A percentile compares a stretch with the other conserved stretches of the same genome.
phyloP scores from a whole-genome alignment of 2,329 filamentous ascomycete genomes.

The Apiospora saccharicola region DNA sequence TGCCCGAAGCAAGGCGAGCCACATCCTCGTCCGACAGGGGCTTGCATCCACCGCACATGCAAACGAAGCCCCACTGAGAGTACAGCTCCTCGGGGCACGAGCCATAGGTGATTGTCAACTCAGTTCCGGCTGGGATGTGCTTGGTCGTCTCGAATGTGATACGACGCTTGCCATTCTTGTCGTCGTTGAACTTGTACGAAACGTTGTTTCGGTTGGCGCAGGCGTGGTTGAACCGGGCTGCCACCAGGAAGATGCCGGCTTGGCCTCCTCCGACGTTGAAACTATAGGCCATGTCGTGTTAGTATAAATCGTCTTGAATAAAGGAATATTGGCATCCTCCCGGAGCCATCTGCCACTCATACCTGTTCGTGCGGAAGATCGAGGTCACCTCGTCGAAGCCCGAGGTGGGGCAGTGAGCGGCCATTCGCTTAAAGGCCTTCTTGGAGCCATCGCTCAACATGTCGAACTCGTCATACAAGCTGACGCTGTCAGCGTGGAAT shows the following conservation, averaged over 20 bases:
- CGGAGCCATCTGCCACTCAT: slow-evolving; percentile 31
- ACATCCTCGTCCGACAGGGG: slow-evolving; percentile 25
- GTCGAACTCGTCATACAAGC: slow-evolving; percentile 46
- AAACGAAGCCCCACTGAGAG: slow-evolving; percentile 59
- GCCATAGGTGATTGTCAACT: slow-evolving; percentile 61
- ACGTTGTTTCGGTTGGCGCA: slow-evolving; percentile 54
- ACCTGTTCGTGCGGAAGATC: slow-evolving; percentile 58
- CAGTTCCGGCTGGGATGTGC: slow-evolving; percentile 51
- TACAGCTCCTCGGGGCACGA: slow-evolving; percentile 44
- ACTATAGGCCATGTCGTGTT: neutral
- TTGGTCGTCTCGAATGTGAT: slow-evolving; percentile 52
- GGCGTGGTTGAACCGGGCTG: slow-evolving; percentile 66
- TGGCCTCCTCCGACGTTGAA: slow-evolving; percentile 34
- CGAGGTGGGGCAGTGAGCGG: slow-evolving; percentile 41
- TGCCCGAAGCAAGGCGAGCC: neutral
- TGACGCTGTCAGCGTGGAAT: slow-evolving; percentile 41
- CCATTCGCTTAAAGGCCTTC: slow-evolving; percentile 47
- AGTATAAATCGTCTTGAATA: neutral
- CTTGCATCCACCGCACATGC: slow-evolving; percentile 56
- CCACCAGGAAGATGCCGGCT: slow-evolving; percentile 56
- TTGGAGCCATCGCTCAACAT: slow-evolving; percentile 42
- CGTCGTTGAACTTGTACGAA: slow-evolving; percentile 50
- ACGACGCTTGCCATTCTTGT: slow-evolving; percentile 30
- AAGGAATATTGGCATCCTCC: no score
- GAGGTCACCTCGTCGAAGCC: slow-evolving; percentile 43